Evolutionary conservation across 306 rosid species (phyloP), one percentile per base, ranked within the genome.

Genomic region (Gynostemma pentaphyllum): DNA sequence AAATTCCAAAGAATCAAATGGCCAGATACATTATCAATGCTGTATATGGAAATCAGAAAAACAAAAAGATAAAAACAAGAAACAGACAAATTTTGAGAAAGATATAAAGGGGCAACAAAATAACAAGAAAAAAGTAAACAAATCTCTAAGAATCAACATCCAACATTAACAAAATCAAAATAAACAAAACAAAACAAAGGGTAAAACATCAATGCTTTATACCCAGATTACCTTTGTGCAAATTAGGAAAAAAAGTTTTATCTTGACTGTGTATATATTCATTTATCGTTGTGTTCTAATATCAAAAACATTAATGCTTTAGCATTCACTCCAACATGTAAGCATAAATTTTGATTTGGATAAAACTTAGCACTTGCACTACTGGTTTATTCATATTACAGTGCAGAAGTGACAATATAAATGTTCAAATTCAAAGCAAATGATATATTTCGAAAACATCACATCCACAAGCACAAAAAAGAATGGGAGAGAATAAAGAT

Each of bases 1-100:
- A 36, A 59, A 68, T 67, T 50, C 14, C 49, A 73, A 73, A 56
- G n/a, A 61, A 27, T 21, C 48, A 52, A 45, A 54, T 46, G 26
- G 9, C 41, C 28, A 47, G 24, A 59, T 7, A 34, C 18, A 60
- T 34, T 23, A 23, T 40, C 66, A 44, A 70, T 48, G 10, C 41
- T 24, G 27, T 23, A 39, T 16, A 21, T 52, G 8, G 64, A 45
- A 4, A 29, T 30, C 26, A n/a, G 5, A 34, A 29, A 18, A 34
- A 30, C 41, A 54, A 34, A 28, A 28, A 2, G 14, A 30, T 16
- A 28, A 6, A 28, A n/a, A 34, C 1, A 12, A 13, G 4, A 56
- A 24, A 42, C 62, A 30, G 13, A 19, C 3, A 1, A 45, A 67
- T 64, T 64, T 54, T 28, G 42, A 23, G 34, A 4, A 54, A 42